phyloP scores from a whole-genome alignment of 345 rosid species.

The Populus alba region DNA sequence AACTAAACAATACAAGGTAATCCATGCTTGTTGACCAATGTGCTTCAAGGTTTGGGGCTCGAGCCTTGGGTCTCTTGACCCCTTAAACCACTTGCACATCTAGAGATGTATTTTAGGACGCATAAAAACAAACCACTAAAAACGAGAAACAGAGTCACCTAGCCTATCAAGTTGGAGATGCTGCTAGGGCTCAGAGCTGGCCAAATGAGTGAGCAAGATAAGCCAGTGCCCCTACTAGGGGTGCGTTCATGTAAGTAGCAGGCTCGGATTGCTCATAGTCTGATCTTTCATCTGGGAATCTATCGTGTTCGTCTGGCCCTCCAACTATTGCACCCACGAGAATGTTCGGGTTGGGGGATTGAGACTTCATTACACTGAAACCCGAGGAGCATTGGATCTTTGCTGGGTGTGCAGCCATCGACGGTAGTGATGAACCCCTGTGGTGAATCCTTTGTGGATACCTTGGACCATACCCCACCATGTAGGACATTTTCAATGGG shows the following conservation, averaged over 20 bases:
- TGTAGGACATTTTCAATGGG: conserved; percentile 29
- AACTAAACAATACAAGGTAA: conserved; percentile 10
- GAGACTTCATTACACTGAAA: conserved; percentile 17
- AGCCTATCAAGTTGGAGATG: not conserved
- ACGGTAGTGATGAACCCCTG: conserved; percentile 30
- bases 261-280: conserved; percentile 33
- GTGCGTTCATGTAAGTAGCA: conserved; percentile 29
- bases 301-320: conserved; percentile 24
- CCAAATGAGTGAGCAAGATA: conserved; percentile 73
- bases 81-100: conserved; percentile 8
- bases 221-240: conserved; percentile 23
- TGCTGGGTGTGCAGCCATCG: conserved; percentile 14
- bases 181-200: conserved; percentile 45
- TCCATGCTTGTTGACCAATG: conserved; percentile 23
- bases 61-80: conserved; percentile 25
- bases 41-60: conserved; percentile 37
- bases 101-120: not conserved
- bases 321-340: conserved; percentile 28
- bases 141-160: not conserved
- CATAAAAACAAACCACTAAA: not conserved
- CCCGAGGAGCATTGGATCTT: conserved; percentile 28
- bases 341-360: conserved; percentile 28
- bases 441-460: conserved; percentile 30
- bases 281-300: conserved; percentile 28
- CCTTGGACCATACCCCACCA: conserved; percentile 31